Percentiles rank a stretch among this genome's conserved stretches.
Evolutionary conservation across 148 eudicot genomes (phyloP).

Genomic region (Cornus suecica): DNA sequence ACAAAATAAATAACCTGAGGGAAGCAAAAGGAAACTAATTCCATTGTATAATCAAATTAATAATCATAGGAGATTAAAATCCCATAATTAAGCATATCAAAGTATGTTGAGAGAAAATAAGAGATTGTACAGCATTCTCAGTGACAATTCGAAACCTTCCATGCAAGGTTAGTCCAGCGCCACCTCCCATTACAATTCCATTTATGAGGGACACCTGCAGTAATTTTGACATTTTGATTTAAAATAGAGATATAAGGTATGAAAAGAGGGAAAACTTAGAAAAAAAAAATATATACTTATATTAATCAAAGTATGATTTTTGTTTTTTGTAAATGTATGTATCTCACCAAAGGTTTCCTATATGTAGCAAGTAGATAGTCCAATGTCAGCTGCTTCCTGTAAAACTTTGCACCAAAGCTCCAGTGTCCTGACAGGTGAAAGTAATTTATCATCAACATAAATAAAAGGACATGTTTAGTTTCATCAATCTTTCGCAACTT

Average conservation of each 20-base stretch:
- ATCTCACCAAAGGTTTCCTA: constrained; percentile 26
- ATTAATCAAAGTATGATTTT: no score
- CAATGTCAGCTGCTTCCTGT: constrained; percentile 25
- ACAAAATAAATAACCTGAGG: no score
- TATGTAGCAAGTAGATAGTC: constrained; percentile 31
- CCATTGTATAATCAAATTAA: no score
- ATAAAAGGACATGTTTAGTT: no score
- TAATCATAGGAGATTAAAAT: no score
- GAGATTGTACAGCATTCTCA: constrained; percentile 14
- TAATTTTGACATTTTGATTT: background rate
- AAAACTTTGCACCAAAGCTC: constrained; percentile 23
- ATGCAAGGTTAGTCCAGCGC: constrained; percentile 29
- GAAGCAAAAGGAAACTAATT: no score
- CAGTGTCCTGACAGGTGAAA: constrained; percentile 23
- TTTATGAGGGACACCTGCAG: constrained; percentile 16
- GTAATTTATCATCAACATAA: background rate
- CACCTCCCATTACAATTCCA: constrained; percentile 33
- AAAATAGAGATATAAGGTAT: background rate
- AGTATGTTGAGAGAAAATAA: background rate
- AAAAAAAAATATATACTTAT: no score
- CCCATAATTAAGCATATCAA: no score
- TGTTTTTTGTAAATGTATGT: background rate
- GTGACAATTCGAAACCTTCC: constrained; percentile 25
- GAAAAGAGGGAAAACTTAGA: no score
- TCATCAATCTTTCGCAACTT: no score